A percentile compares a stretch with the other conserved stretches of the same genome.
Conservation (phyloP, 148 eudicot species). For the Rhododendron vialii region DNA sequence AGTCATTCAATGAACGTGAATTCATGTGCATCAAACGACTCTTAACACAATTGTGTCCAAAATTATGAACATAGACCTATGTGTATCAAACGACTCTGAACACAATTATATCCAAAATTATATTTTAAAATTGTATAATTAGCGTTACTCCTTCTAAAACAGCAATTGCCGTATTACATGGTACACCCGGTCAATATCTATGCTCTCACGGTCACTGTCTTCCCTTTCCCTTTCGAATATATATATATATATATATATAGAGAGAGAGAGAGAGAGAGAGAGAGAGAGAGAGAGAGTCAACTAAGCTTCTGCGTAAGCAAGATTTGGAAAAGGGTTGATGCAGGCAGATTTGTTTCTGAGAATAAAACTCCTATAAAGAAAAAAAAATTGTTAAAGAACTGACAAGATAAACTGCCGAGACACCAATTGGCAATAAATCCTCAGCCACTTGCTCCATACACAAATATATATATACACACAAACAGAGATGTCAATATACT, state of each 20-base stretch:
- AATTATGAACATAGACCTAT: no score
- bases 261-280: not conserved
- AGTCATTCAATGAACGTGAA: no score
- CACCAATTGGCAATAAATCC: not conserved
- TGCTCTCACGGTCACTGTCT: not conserved
- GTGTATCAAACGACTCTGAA: no score
- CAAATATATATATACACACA: not conserved
- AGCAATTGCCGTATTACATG: no score
- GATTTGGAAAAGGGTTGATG: not conserved
- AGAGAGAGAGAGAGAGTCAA: not conserved
- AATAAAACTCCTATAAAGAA: not conserved
- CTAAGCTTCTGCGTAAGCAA: not conserved
- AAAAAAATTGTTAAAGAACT: not conserved
- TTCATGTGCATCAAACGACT: no score
- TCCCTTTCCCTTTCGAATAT: not conserved
- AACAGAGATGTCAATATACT: not conserved
- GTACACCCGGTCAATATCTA: not conserved
- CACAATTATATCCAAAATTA: no score
- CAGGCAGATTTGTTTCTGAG: not conserved
- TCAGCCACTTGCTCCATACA: not conserved
- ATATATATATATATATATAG: no score
- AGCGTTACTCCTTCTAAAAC: no score
- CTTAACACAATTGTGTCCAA: no score
- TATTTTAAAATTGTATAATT: no score
- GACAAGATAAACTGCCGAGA: not conserved